Percentiles rank a stretch among this genome's conserved stretches.
These are phyloP conservation scores for Coelastrella sp. DNA, from an alignment of 139 green algal species.

Conservation along the genomic window DNA sequence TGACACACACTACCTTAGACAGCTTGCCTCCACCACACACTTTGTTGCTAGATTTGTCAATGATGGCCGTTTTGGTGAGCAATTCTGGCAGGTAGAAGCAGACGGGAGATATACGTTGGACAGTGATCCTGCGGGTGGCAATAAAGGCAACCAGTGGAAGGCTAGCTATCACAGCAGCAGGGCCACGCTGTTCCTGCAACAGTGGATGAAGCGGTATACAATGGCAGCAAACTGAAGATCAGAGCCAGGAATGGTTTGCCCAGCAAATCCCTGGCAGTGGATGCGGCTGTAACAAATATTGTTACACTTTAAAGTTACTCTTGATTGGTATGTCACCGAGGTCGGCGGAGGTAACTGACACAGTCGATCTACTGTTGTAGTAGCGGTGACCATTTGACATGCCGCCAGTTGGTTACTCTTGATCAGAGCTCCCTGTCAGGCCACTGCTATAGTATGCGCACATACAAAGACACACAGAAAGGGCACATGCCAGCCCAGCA, in stretches of 20 bases:
- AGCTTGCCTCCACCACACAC: neutral
- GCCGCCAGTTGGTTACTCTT: no score
- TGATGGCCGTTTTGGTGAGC: neutral
- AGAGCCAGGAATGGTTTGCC: no score
- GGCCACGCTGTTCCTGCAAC: neutral
- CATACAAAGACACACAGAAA: no score
- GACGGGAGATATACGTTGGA: neutral
- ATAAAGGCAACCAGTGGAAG: conserved; percentile 34
- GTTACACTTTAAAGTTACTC: no score
- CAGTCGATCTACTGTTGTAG: no score
- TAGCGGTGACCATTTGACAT: no score
- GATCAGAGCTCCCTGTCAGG: no score
- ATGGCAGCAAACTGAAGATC: neutral
- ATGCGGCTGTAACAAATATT: neutral
- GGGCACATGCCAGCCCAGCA: no score
- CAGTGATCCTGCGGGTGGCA: neutral
- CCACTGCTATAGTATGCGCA: no score
- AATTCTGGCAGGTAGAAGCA: conserved; percentile 21
- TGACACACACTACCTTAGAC: neutral
- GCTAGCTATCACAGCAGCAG: neutral
- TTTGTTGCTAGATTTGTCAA: neutral
- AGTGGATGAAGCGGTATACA: neutral
- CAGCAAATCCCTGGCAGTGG: no score
- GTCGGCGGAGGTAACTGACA: no score
- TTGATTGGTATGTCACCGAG: no score